Evolutionary conservation across 163 green algal species (phyloP).

Genomic region (Chloromonas sp.): DNA sequence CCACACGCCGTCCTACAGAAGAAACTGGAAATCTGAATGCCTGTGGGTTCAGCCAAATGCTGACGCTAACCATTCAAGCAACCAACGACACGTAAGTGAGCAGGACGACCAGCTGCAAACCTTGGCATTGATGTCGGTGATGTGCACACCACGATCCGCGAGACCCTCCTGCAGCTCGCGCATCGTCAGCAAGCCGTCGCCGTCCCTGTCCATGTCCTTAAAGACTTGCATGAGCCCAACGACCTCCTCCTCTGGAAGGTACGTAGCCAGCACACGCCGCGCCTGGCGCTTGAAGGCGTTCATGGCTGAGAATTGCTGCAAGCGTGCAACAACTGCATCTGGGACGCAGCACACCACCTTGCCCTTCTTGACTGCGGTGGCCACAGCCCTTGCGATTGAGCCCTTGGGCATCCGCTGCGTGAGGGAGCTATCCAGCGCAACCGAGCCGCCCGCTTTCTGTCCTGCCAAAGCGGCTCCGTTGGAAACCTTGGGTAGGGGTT

Average conservation of each 20-base stretch:
- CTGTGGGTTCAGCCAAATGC: too few relatives aligned
- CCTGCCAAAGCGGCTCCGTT: too few relatives aligned
- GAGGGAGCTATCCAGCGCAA: background rate
- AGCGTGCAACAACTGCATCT: constrained; percentile 53
- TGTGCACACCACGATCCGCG: background rate
- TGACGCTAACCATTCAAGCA: too few relatives aligned
- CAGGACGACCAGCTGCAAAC: background rate
- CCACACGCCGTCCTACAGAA: too few relatives aligned
- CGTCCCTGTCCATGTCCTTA: constrained; percentile 65
- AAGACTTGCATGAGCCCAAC: constrained; percentile 38
- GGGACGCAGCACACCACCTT: constrained; percentile 33
- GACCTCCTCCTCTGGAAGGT: constrained; percentile 16
- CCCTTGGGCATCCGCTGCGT: background rate
- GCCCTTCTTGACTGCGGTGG: background rate
- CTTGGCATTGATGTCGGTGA: constrained; percentile 9
- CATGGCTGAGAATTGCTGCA: constrained; percentile 70
- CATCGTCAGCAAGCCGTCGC: constrained; percentile 60
- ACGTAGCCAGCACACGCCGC: constrained; percentile 4
- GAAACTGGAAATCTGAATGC: too few relatives aligned
- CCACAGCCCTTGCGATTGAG: background rate
- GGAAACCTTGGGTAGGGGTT: background rate
- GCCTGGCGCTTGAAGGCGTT: constrained; percentile 65
- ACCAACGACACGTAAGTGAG: too few relatives aligned
- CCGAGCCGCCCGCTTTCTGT: too few relatives aligned
- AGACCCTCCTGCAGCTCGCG: constrained; percentile 30